A percentile compares a stretch with the other conserved stretches of the same genome.
phyloP scores from a whole-genome alignment of 305 asterid species.

The Fraxinus dipetala region DNA sequence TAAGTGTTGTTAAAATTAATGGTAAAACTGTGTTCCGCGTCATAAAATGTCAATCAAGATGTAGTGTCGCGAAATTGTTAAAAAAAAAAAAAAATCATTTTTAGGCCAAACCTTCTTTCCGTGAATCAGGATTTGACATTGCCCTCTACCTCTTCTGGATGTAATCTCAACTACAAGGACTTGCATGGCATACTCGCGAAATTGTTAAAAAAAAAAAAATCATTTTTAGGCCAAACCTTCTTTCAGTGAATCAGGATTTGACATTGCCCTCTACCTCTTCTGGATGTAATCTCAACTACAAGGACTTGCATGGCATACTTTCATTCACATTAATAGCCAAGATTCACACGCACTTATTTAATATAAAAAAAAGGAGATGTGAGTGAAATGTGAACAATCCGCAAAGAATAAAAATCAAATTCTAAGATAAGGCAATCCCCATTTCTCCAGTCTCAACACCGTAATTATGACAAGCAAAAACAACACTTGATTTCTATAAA shows the following conservation, averaged over 20 bases:
- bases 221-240: not conserved
- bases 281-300: not conserved
- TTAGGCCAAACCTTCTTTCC: not conserved
- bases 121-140: not conserved
- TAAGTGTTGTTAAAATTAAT: too few species aligned
- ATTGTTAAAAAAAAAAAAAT: too few species aligned
- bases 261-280: not conserved
- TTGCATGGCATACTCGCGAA: not conserved
- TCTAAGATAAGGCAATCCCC: not conserved
- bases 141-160: not conserved
- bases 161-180: not conserved
- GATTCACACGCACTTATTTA: not conserved
- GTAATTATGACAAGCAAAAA: not conserved
- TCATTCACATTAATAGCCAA: not conserved
- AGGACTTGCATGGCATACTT: not conserved
- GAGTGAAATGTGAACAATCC: not conserved
- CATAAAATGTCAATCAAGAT: too few species aligned
- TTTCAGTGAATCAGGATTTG: not conserved
- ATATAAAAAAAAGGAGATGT: not conserved
- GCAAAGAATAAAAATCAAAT: not conserved
- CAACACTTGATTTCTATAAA: not conserved
- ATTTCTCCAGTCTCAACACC: not conserved
- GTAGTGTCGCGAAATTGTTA: too few species aligned
- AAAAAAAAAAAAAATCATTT: too few species aligned
- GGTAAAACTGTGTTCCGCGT: too few species aligned